Conservation (phyloP, 2,329 filamentous ascomycete species). For the Blumeria hordei region DNA sequence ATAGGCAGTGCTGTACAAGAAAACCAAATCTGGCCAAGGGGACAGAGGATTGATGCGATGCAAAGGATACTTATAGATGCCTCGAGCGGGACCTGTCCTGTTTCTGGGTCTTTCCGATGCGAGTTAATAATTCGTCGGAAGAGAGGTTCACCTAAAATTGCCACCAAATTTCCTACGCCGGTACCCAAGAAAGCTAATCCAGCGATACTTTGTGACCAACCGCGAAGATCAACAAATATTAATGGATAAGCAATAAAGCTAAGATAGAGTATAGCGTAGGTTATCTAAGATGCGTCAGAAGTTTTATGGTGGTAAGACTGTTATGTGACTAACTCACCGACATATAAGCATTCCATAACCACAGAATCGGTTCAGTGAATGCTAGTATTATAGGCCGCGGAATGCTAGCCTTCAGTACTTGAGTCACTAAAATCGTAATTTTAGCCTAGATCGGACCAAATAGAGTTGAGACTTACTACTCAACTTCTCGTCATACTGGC, state of each 20-base stretch:
- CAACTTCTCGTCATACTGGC: conserved; percentile 47
- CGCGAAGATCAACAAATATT: conserved; percentile 48
- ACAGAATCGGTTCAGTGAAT: conserved; percentile 57
- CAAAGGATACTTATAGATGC: conserved; percentile 61
- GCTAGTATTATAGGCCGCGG: conserved; percentile 55
- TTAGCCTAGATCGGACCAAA: background rate
- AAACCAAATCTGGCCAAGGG: conserved; percentile 64
- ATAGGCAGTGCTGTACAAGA: conserved; percentile 64
- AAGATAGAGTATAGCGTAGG: conserved; percentile 72
- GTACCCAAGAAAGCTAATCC: conserved; percentile 59
- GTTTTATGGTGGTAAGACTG: background rate
- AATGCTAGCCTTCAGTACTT: conserved; percentile 50
- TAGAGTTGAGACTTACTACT: conserved; percentile 6
- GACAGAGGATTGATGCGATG: conserved; percentile 48
- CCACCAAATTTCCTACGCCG: conserved; percentile 36
- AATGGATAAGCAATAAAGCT: conserved; percentile 83
- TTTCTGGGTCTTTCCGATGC: conserved; percentile 45
- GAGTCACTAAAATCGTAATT: conserved; percentile 25
- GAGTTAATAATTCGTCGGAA: conserved; percentile 55
- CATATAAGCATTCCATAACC: conserved; percentile 45
- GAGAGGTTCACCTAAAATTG: conserved; percentile 41
- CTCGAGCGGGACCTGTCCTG: conserved; percentile 51
- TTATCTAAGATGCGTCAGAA: conserved; percentile 20
- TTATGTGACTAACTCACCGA: conserved; percentile 17
- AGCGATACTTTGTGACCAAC: conserved; percentile 49